Conservation (phyloP, 257 asterid genomes). For the Solanum ahanhuiri region DNA sequence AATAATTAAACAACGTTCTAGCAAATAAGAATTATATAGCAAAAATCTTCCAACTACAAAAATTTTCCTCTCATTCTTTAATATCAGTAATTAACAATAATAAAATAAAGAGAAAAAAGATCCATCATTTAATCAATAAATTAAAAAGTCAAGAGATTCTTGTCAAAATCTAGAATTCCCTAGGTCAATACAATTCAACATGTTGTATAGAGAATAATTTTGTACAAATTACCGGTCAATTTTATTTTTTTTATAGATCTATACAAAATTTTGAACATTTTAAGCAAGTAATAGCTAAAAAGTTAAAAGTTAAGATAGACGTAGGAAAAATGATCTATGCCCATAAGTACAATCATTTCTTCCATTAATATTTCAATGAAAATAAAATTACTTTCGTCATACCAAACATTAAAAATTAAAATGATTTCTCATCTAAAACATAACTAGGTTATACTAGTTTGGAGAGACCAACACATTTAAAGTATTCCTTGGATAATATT, state of each 20-base stretch:
- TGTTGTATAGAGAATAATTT: too few relatives aligned
- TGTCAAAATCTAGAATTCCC: background rate
- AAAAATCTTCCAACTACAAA: constrained; percentile 1
- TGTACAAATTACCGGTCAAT: background rate
- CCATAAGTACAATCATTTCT: background rate
- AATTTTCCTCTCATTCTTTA: constrained; percentile 25
- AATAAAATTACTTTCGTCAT: too few relatives aligned
- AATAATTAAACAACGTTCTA: background rate
- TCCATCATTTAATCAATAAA: background rate
- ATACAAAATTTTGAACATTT: background rate
- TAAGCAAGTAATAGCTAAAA: background rate
- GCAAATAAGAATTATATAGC: constrained; percentile 15
- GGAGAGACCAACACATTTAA: background rate
- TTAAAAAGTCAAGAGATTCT: background rate
- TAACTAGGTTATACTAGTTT: background rate
- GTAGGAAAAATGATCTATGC: background rate
- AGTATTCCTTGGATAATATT: background rate
- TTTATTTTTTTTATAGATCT: background rate
- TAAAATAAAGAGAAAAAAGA: background rate
- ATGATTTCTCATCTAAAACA: background rate
- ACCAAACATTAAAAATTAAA: too few relatives aligned
- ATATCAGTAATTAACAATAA: background rate
- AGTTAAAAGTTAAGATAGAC: too few relatives aligned
- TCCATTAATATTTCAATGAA: too few relatives aligned
- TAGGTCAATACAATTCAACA: constrained; percentile 14